phyloP scores from a whole-genome alignment of 176 grass and related monocot genomes.

The Musa itinerans region DNA sequence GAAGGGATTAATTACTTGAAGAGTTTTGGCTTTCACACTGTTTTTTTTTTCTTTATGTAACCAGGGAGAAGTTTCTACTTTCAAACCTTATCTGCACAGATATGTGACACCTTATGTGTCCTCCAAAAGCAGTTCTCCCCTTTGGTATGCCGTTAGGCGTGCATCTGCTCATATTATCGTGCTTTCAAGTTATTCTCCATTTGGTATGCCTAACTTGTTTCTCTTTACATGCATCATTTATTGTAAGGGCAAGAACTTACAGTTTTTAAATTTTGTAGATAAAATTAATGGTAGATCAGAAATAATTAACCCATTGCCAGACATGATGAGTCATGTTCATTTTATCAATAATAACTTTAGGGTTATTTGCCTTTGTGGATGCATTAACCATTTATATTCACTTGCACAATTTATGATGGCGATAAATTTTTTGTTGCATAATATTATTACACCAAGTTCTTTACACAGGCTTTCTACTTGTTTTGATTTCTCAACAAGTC shows the following conservation, averaged over 20 bases:
- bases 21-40: neutral
- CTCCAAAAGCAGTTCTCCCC: slow-evolving; percentile 85
- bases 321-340: too few species aligned
- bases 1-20: neutral
- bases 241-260: neutral
- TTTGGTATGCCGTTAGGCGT: slow-evolving; percentile 91
- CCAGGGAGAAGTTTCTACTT: slow-evolving; percentile 64
- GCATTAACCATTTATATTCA: too few species aligned
- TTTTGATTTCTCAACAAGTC: too few species aligned
- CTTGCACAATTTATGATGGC: too few species aligned
- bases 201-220: slow-evolving; percentile 44
- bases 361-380: too few species aligned
- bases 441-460: too few species aligned
- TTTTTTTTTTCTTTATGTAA: slow-evolving; percentile 20
- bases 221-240: neutral
- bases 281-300: too few species aligned
- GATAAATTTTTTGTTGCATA: too few species aligned
- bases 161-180: slow-evolving; percentile 93
- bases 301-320: too few species aligned
- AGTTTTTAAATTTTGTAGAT: too few species aligned
- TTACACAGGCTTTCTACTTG: too few species aligned
- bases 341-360: too few species aligned
- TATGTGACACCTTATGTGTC: slow-evolving; percentile 56
- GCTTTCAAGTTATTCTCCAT: slow-evolving; percentile 98
- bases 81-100: slow-evolving; percentile 81